Evolutionary conservation across 2,329 filamentous ascomycete species (phyloP).

Genomic region (Venturia nashicola): DNA sequence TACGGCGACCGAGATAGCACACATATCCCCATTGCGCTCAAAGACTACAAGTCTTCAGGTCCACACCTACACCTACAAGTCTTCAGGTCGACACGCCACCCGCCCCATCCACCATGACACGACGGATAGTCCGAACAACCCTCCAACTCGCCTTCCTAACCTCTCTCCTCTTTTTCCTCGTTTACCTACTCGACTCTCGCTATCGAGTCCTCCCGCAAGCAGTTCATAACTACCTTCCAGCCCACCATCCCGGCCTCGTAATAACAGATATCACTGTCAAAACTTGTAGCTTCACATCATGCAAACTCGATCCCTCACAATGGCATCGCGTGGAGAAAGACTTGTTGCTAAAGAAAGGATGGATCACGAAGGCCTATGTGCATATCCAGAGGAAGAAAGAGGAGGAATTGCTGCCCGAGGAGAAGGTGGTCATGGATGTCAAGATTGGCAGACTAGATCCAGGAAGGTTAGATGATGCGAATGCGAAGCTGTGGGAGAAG

Average conservation of each 20-base stretch:
- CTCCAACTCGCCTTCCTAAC: conserved; percentile 61
- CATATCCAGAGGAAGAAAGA: conserved; percentile 76
- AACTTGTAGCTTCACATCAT: conserved; percentile 63
- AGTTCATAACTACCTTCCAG: conserved; percentile 75
- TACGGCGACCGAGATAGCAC: not conserved
- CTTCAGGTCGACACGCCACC: not conserved
- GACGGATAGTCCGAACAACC: conserved; percentile 44
- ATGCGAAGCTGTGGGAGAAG: conserved; percentile 62
- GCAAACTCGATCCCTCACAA: conserved; percentile 55
- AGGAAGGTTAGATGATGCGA: conserved; percentile 40
- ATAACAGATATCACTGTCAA: conserved; percentile 75
- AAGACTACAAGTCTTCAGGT: not conserved
- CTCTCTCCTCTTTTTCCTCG: conserved; percentile 49
- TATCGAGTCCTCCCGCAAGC: conserved; percentile 76
- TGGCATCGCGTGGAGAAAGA: conserved; percentile 89
- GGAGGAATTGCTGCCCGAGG: conserved; percentile 61
- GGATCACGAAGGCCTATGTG: conserved; percentile 66
- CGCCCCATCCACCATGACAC: conserved; percentile 20
- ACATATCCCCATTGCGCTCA: not conserved
- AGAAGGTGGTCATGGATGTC: conserved; percentile 71
- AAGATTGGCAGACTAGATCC: conserved; percentile 64
- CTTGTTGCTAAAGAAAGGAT: conserved; percentile 63
- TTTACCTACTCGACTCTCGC: conserved; percentile 77
- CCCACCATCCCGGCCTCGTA: conserved; percentile 69
- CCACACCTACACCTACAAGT: not conserved